Evolutionary conservation across 169 alveolate species (phyloP).

Genomic region (Amoebophrya sp.): DNA sequence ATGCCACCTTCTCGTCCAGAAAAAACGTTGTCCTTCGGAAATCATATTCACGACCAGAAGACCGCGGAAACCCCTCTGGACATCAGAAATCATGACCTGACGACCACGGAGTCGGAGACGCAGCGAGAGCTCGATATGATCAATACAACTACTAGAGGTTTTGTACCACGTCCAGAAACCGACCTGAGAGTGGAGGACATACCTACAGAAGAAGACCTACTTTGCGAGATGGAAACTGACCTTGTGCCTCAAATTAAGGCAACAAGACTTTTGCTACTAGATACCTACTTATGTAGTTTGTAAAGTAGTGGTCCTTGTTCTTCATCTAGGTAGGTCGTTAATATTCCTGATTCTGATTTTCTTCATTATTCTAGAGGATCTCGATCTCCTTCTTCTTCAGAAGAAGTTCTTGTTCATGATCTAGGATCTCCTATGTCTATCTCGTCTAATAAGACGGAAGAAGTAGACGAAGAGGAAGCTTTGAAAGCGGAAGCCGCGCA

Average conservation of each 20-base stretch:
- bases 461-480: not conserved
- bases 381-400: not conserved
- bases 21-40: not conserved
- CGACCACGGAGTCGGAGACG: not conserved
- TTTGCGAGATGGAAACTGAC: too few relatives aligned
- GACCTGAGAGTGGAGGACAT: too few relatives aligned
- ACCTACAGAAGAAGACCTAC: too few relatives aligned
- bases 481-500: not conserved
- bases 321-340: too few relatives aligned
- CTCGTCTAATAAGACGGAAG: too few relatives aligned
- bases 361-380: not conserved
- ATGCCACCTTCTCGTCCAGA: not conserved
- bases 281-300: too few relatives aligned
- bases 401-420: not conserved
- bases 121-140: not conserved
- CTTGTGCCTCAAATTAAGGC: too few relatives aligned
- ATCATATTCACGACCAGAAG: not conserved
- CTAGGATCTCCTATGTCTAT: too few relatives aligned
- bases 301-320: too few relatives aligned
- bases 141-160: too few relatives aligned
- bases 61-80: not conserved
- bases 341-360: not conserved
- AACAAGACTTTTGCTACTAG: too few relatives aligned
- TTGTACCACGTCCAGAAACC: too few relatives aligned
- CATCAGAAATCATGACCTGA: not conserved